Evolutionary conservation across 148 eudicot species (phyloP), one percentile per base, ranked within the genome.

Genomic region (Rhododendron mucronatum): DNA sequence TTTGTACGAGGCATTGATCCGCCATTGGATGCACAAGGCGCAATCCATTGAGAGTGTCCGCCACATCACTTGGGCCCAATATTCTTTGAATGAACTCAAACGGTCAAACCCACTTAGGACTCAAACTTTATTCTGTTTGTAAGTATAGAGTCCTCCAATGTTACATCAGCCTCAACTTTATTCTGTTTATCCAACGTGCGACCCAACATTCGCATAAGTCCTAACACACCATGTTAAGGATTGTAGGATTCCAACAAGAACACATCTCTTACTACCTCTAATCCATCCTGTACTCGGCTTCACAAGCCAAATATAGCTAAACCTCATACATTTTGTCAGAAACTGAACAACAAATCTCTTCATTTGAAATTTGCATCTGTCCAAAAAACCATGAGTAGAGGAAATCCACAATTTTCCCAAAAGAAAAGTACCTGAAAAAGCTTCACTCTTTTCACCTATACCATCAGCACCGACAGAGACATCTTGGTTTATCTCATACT

Each of bases 381-480:
- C 39, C 75, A 3, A 37, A 12, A 37, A 41, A 78, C 6, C 81
- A 44, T 7, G 53, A 7, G 50, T 44, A 18, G 81, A 45, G 3
- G 26, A 16, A 79, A 45, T 47, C 18, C 30, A 47, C 44, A 79
- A 47, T 48, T 12, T n/a, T n/a, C 61, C 30, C 18, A 47, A 79
- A 79, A 13, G 63, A 81, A 35, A 53, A 55, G 47, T 88, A 89
- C 93, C 90, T 75, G 87, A 44, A 74, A 80, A 74, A 37, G 63
- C 37, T 35, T 65, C 80, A 47, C 67, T 82, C 84, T 77, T 83
- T 50, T 61, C 86, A 53, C 5, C 80, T 45, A 28, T 79, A 86
- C 75, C 65, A 30, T 30, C 67, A 15, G 77, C 83, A n/a, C 81
- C 84, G 16, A 73, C 35, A 26, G 61, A 28, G 61, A 28, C 26